Conservation (phyloP, 352 stramenopile genomes). For the Phytophthora pistaciae region DNA sequence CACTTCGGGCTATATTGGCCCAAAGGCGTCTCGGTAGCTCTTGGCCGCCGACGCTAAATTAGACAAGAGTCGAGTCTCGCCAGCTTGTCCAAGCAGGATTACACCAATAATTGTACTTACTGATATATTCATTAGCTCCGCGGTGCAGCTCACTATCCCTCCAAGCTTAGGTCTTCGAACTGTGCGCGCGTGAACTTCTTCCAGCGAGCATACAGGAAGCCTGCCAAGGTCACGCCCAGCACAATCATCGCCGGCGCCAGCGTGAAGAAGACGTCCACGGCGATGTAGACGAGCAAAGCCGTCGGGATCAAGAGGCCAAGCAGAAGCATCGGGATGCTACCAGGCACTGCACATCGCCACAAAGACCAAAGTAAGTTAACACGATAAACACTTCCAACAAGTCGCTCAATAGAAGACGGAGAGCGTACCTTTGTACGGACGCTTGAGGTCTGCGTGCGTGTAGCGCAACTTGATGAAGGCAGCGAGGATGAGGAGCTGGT, state of each 20-base stretch:
- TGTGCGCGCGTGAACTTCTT: constrained; percentile 58
- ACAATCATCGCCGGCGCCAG: constrained; percentile 54
- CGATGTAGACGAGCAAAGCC: constrained; percentile 54
- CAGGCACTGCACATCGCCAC: constrained; percentile 38
- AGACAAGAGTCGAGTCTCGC: no score
- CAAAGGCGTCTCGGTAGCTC: no score
- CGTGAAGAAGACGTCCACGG: constrained; percentile 57
- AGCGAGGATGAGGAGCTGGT: constrained; percentile 88
- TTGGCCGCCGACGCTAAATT: no score
- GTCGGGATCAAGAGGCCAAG: constrained; percentile 45
- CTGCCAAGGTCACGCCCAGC: constrained; percentile 41
- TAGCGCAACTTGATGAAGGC: constrained; percentile 93
- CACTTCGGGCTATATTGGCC: no score
- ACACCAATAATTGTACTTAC: constrained; percentile 23
- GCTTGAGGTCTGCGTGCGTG: constrained; percentile 42
- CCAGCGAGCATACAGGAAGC: constrained; percentile 46
- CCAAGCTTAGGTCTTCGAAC: constrained; percentile 42
- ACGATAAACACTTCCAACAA: background rate
- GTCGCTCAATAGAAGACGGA: background rate
- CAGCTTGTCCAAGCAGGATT: no score
- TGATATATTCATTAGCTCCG: constrained; percentile 1
- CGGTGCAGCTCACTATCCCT: constrained; percentile 14
- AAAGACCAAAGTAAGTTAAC: constrained; percentile 13
- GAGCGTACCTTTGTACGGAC: constrained; percentile 49
- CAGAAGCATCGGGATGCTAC: constrained; percentile 43